Evolutionary conservation across 768 basidiomycete genomes (phyloP), one percentile per base, ranked within the genome.

Genomic region (Tylopilus sp.): DNA sequence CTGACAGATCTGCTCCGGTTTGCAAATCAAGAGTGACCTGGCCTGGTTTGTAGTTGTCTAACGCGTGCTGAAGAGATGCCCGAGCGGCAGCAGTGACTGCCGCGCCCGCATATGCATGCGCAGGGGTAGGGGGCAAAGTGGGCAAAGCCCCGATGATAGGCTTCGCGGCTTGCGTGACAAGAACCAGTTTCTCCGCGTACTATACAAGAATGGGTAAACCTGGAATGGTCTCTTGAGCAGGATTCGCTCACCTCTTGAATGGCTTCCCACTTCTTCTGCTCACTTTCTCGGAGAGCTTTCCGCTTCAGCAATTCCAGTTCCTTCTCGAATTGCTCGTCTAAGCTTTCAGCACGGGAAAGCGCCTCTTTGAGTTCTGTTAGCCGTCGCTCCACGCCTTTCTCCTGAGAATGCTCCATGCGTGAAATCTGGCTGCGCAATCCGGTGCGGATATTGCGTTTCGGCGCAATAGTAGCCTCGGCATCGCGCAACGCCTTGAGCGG

Each of bases 181-280:
- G 73, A 1, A 84, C 71, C 4, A 93, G 69, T 64, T 92, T 93
- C 67, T 93, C 91, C 41, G 81, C 88, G 51, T 85, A 93, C 90
- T 92, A 48, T 2, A 47, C 36, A 40, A 35, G 23, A 7, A 23
- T 56, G 8, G 62, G 47, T 21, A 3, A 52, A 42, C 13, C 3
- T 7, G 21, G 31, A 15, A 43, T n/a, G 39, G n/a, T 8, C 22
- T 23, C 20, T 25, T 28, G 46, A 11, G 25, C 59, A 62, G 48
- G 22, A 13, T 21, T 28, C 6, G 3, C 44, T 43, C 60, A 88
- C 90, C 81, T 93, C 91, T 63, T 81, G 77, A 45, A 91, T 69
- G 11, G 91, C 91, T 39, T 85, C 81, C 89, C 91, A 93, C 58
- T 89, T 91, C 38, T 74, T 64, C 41, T 75, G 72, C 63, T 92